Percentiles rank a stretch among this genome's conserved stretches.
These are phyloP conservation scores for Suillus subaureus DNA, from an alignment of 768 basidiomycete species.

Conservation along the genomic window DNA sequence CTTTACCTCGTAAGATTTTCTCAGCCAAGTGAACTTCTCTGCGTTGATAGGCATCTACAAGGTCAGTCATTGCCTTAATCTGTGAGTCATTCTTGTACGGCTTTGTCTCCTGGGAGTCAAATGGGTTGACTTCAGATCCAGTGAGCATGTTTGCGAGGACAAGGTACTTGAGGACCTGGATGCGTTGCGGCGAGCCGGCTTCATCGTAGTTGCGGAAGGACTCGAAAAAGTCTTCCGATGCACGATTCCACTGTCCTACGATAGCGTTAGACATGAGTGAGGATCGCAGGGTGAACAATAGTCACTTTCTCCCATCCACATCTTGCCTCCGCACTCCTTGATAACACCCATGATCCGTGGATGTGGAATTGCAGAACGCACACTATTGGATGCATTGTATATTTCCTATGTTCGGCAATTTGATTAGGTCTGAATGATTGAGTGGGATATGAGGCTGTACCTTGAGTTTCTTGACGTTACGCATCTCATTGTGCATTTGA, in stretches of 20 bases:
- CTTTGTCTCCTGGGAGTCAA: slow-evolving; percentile 99
- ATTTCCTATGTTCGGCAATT: slow-evolving; percentile 68
- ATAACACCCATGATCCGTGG: slow-evolving; percentile 99
- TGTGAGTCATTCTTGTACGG: slow-evolving; percentile 96
- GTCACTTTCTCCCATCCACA: slow-evolving; percentile 99
- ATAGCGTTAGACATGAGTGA: slow-evolving; percentile 11
- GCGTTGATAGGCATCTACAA: slow-evolving; percentile 95
- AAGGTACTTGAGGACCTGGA: slow-evolving; percentile 97
- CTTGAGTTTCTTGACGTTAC: slow-evolving; percentile 96
- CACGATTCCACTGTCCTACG: slow-evolving; percentile 94
- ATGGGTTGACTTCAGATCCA: slow-evolving; percentile 98
- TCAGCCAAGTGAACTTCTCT: slow-evolving; percentile 98
- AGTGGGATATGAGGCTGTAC: slow-evolving; percentile 38
- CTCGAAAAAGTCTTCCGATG: slow-evolving; percentile 98
- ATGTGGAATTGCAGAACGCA: slow-evolving; percentile 96
- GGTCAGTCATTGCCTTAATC: slow-evolving; percentile 97
- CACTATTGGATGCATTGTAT: slow-evolving; percentile 91
- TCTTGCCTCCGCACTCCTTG: slow-evolving; percentile 98
- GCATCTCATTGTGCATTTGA: slow-evolving; percentile 98
- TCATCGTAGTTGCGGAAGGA: slow-evolving; percentile 99
- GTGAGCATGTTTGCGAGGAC: slow-evolving; percentile 98
- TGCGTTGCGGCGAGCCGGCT: slow-evolving; percentile 93
- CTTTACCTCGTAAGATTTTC: slow-evolving; percentile 84
- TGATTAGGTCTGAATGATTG: not conserved
- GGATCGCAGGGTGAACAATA: not conserved